Evolutionary conservation across 495 filamentous ascomycete genomes (phyloP), one percentile per base, ranked within the genome.

Genomic region (Neurospora terricola): DNA sequence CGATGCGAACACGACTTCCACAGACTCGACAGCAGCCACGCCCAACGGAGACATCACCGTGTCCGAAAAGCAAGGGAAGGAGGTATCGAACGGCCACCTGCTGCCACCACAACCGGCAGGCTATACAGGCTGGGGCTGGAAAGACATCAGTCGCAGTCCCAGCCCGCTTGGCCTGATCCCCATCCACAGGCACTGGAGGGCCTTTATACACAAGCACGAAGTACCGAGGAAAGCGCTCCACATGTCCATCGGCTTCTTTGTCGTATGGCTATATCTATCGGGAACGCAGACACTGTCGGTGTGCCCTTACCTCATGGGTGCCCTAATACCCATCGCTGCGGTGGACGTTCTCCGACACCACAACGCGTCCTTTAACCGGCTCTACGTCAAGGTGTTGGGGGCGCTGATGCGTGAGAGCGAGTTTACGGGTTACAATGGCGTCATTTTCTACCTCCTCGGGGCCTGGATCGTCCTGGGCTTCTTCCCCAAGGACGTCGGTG

Each of bases 331-430:
- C 9, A 96, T 98, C 79, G 90, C 91, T 42, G 86, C 86, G n/a
- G 88, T 89, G 23, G 96, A 99, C 78, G 81, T 94, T 69, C 79
- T 96, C 69, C 93, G 96, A 36, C 93, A 96, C 82, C 90, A 89
- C 74, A 93, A 88, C 72, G 88, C 90, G 42, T 85, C 88, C 3
- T 87, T 99, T 79, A 99, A 99, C 80, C 87, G 89, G 30, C 75
- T 98, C 38, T 99, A 99, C 79, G 94, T 97, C 73, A 88, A 87
- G 38, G 88, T 88, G 42, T 78, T 97, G 23, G 96, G 96, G 40
- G 92, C 94, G 16, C 85, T 98, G 72, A 99, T 99, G 96, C 92
- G 96, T 71, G 96, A 99, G 84, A 93, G 90, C 71, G 96, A 99
- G 82, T 97, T 94, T 71, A 84, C 88, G 18, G 92, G 93, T 40